Evolutionary conservation across 768 basidiomycete species (phyloP), one percentile per base, ranked within the genome.

Genomic region (Amyloporia xantha): DNA sequence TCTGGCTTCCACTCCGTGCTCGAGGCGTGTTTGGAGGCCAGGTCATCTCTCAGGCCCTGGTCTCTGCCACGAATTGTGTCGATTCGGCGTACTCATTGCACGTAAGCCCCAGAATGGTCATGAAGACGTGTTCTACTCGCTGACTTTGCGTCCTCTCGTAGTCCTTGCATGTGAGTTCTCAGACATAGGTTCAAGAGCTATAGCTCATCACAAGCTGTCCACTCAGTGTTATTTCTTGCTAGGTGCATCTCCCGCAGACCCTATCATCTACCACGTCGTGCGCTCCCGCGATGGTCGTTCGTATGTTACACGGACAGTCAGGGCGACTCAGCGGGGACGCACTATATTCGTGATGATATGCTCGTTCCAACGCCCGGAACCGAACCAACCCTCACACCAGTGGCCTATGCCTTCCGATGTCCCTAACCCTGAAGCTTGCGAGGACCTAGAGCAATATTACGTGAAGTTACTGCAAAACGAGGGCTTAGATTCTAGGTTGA

Each of bases 11-110:
- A 0, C 54, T 64, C 6, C 66, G 71, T 15, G 75, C 77, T 13
- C 73, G 90, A 41, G 88, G 89, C 13, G 88, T 89, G 12, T 92
- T 88, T 58, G 90, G 91, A 52, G 90, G 90, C 3, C 88, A 91
- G 65, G 90, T 92, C 49, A 90, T 93, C 55, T 89, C 86, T 30
- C 90, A 92, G 60, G 91, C 89, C 4, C 68, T 92, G 24, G 84
- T 89, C 11, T 77, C 86, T 2, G 90, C 90, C 1, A 89, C 86
- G 12, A 83, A 81, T 51, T 80, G 81, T 45, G 86, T 92, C 0
- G 69, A 79, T 38, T 71, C 80, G 10, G 72, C 67, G 13, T 88
- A 76, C 63, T 76, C 75, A 21, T 66, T 90, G 25, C 86, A 92
- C 68, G 89, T 90, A 60, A 71, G 88, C 66, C 15, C 33, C 26